Evolutionary conservation across 2,329 filamentous ascomycete genomes (phyloP).

Genomic region (Apiospora phragmitis): DNA sequence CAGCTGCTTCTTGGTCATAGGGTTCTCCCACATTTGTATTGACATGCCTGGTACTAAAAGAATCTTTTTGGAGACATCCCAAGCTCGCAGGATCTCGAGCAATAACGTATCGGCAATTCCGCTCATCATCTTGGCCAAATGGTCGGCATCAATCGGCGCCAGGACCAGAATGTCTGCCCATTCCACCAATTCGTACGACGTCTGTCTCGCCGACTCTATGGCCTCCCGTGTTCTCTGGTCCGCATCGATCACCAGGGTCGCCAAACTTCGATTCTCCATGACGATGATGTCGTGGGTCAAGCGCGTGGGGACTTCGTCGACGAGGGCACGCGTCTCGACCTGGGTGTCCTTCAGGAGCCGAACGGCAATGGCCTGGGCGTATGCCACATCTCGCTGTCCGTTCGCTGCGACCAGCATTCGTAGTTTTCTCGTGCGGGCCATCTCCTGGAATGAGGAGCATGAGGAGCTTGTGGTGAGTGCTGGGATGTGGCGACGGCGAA

Average conservation of each 20-base stretch:
- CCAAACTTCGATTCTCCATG: conserved; percentile 55
- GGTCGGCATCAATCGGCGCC: conserved; percentile 81
- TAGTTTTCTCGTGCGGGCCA: conserved; percentile 47
- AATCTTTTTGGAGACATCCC: conserved; percentile 84
- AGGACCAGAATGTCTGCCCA: conserved; percentile 89
- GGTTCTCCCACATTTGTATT: conserved; percentile 84
- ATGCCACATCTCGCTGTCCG: conserved; percentile 64
- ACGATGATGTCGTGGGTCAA: conserved; percentile 64
- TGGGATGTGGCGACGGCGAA: conserved; percentile 15
- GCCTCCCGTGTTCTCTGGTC: conserved; percentile 40
- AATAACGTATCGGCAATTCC: conserved; percentile 81
- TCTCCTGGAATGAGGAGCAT: conserved; percentile 37
- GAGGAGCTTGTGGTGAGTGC: conserved; percentile 26
- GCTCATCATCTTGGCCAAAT: conserved; percentile 82
- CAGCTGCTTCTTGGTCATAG: conserved; percentile 83
- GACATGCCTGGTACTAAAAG: conserved; percentile 89
- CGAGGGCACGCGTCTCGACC: conserved; percentile 61
- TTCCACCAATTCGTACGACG: conserved; percentile 69
- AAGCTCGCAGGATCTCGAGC: conserved; percentile 78
- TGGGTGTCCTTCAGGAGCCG: conserved; percentile 65
- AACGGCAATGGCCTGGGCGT: conserved; percentile 65
- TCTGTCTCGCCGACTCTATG: conserved; percentile 53
- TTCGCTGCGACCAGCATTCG: conserved; percentile 67
- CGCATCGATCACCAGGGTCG: conserved; percentile 32
- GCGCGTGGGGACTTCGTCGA: conserved; percentile 65